These are phyloP conservation scores for Hygrocybe coccinea DNA, from an alignment of 768 basidiomycete genomes.

Conservation along the genomic window DNA sequence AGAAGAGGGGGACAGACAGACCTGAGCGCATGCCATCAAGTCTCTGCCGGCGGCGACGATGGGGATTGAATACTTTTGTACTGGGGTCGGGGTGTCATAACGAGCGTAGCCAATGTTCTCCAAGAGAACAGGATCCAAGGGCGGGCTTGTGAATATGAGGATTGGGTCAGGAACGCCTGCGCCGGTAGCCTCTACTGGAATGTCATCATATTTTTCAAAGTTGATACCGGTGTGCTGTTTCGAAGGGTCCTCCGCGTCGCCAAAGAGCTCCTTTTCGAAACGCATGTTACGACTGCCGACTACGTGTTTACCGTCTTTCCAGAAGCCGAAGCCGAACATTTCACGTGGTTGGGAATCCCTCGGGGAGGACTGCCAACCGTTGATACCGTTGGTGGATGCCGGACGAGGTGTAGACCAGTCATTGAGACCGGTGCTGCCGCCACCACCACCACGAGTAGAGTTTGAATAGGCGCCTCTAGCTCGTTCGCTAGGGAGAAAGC, in stretches of 20 bases:
- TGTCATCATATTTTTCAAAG: constrained; percentile 99
- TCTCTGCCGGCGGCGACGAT: constrained; percentile 88
- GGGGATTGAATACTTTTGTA: constrained; percentile 99
- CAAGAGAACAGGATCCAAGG: constrained; percentile 86
- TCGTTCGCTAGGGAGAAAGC: constrained; percentile 42
- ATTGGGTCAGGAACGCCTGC: constrained; percentile 96
- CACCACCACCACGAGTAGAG: constrained; percentile 26
- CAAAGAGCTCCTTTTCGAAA: constrained; percentile 94
- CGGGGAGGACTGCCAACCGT: constrained; percentile 34
- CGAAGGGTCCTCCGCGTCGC: constrained; percentile 77
- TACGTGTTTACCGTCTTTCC: constrained; percentile 87
- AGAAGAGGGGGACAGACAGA: constrained; percentile 32
- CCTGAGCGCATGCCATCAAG: constrained; percentile 94
- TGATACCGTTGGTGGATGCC: constrained; percentile 38
- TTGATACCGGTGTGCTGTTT: constrained; percentile 98
- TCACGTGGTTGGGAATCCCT: constrained; percentile 47
- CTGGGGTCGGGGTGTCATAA: constrained; percentile 94
- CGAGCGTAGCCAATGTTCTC: constrained; percentile 92
- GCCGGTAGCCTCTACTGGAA: constrained; percentile 98
- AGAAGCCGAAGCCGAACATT: constrained; percentile 60
- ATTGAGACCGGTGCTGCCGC: constrained; percentile 34
- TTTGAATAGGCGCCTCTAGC: constrained; percentile 38
- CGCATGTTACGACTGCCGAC: constrained; percentile 80
- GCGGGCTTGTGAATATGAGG: constrained; percentile 77
- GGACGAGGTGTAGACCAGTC: constrained; percentile 38